Conservation (phyloP, 441 rosid species). For the Brassica hybrid region DNA sequence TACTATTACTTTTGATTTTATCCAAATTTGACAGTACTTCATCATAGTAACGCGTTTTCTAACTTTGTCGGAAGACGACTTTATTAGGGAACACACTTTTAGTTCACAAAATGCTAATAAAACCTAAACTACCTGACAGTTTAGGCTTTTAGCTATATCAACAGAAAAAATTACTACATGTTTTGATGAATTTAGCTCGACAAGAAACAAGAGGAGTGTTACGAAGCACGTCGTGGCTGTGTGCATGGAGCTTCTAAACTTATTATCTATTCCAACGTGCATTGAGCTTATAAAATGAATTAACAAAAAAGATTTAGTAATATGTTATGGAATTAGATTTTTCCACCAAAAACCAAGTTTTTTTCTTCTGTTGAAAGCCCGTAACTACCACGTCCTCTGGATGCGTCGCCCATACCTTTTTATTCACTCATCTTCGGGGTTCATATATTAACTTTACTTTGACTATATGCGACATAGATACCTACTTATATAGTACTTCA, state of each 20-base stretch:
- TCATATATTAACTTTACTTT: slow-evolving; percentile 41
- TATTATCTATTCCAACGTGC: slow-evolving; percentile 36
- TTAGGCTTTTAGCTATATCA: background rate
- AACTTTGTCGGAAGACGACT: background rate
- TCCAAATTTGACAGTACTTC: background rate
- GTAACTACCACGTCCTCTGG: slow-evolving; percentile 27
- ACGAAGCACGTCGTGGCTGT: slow-evolving; percentile 33
- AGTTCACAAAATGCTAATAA: background rate
- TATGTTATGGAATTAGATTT: background rate
- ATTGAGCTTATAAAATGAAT: slow-evolving; percentile 31
- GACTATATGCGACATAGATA: slow-evolving; percentile 32
- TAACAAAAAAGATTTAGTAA: background rate
- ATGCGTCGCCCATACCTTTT: slow-evolving; percentile 28
- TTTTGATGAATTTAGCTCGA: background rate
- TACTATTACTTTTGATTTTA: background rate
- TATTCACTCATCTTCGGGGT: slow-evolving; percentile 30
- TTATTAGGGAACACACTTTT: background rate
- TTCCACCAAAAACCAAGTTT: background rate
- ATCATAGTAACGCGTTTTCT: background rate
- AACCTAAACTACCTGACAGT: background rate
- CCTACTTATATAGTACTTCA: slow-evolving; percentile 30
- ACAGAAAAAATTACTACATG: background rate
- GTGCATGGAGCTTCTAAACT: slow-evolving; percentile 34
- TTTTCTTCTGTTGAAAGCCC: background rate
- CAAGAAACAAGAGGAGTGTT: slow-evolving; percentile 31